Evolutionary conservation across 78 protist genomes (phyloP), one percentile per base, ranked within the genome.

Genomic region (Fonticula alba): DNA sequence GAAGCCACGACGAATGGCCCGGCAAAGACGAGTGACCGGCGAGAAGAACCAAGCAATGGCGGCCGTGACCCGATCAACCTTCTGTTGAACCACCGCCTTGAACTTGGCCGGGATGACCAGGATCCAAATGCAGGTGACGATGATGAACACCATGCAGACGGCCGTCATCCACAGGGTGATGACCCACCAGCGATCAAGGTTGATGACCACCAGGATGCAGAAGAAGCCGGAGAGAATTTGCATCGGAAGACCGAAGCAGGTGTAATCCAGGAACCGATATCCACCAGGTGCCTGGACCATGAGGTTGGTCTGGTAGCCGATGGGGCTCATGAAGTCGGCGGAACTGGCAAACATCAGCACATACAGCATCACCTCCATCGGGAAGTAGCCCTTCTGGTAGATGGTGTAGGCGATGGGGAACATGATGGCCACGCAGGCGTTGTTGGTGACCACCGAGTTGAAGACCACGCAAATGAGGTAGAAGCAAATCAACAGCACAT

Each of bases 241-340:
- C 70, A 72, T 36, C 47, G 56, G 53, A 24, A 27, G 24, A 4
- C 78, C 78, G 43, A 72, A 59, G 26, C 24, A 33, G 56, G 24
- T 11, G 46, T 10, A 72, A 43, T 72, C 78, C 22, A 4, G 6
- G 50, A 72, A 72, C 35, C 2, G 7, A 36, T 66, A 74, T 1
- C 72, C 69, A 11, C 79, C 79, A 13, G 66, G 67, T 31, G 31
- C 72, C 27, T 35, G 7, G 22, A 67, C 79, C 79, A 74, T 66
- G 31, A 74, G 64, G 40, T 74, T 66, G 20, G 62, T 47, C 58
- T 74, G 79, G 38, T 74, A 74, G n/a, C 79, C 79, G 14, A 58
- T 37, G n/a, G 79, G 79, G 17, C 62, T 47, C 53, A 15, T 29
- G 52, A 74, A 74, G 52, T 13, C 1, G 56, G 68, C 35, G 22